Conservation (phyloP, 345 rosid genomes). For the Euphorbia pulcherrima region DNA sequence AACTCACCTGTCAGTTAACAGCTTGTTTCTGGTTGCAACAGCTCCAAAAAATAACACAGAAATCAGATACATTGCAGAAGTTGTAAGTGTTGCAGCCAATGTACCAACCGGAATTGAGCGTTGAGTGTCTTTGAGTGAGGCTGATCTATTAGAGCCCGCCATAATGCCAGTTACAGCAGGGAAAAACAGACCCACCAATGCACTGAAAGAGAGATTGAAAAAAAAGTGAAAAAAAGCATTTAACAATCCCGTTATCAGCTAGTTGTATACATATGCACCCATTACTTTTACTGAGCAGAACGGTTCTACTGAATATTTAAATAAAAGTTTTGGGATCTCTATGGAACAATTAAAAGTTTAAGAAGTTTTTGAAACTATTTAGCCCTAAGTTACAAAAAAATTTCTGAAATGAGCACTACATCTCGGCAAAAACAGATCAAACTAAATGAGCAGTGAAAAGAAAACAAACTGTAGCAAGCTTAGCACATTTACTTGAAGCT, state of each 20-base stretch:
- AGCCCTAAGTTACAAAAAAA: neutral
- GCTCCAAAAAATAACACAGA: slow-evolving; percentile 89
- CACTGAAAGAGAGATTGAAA: slow-evolving; percentile 62
- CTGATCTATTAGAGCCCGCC: slow-evolving; percentile 99
- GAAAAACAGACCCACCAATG: slow-evolving; percentile 94
- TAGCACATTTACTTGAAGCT: slow-evolving; percentile 64
- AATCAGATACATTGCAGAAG: slow-evolving; percentile 66
- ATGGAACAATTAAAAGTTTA: neutral
- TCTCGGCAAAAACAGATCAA: neutral
- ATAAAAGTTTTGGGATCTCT: neutral
- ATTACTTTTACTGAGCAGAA: neutral
- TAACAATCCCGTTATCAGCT: neutral
- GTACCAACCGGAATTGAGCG: slow-evolving; percentile 95
- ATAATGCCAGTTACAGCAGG: slow-evolving; percentile 99
- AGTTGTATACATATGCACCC: neutral
- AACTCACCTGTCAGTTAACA: slow-evolving; percentile 87
- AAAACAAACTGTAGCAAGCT: neutral
- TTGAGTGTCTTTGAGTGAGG: slow-evolving; percentile 91
- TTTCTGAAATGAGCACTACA: slow-evolving; percentile 1
- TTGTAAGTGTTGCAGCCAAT: slow-evolving; percentile 85
- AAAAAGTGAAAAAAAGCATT: neutral
- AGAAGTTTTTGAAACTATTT: neutral
- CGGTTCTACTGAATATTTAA: neutral
- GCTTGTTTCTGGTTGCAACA: slow-evolving; percentile 74
- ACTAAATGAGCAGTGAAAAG: slow-evolving; percentile 10